phyloP scores from a whole-genome alignment of 139 green algal genomes.

The Chlorella sp. region DNA sequence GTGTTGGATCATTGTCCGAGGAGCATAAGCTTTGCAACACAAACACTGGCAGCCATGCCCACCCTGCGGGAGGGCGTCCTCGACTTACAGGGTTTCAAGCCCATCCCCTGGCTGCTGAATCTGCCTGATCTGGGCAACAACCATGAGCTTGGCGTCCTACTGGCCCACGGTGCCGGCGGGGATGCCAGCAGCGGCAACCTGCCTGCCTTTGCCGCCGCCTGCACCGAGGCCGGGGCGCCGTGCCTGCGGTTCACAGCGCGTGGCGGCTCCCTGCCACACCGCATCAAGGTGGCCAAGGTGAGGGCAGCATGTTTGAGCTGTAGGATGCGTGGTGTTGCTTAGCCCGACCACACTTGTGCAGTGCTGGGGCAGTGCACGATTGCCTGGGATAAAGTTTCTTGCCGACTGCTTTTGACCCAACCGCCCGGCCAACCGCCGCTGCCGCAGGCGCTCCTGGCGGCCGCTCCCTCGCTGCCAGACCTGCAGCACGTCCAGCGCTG shows the following conservation, averaged over 20 bases:
- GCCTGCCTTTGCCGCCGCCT: constrained; percentile 5
- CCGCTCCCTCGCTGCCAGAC: neutral
- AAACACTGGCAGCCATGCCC: too few species aligned
- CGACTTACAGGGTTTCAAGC: neutral
- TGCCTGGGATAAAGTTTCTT: too few species aligned
- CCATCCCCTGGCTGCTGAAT: neutral
- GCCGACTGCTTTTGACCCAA: too few species aligned
- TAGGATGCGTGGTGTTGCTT: too few species aligned
- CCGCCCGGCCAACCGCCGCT: too few species aligned
- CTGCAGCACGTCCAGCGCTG: neutral
- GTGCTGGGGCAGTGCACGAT: too few species aligned
- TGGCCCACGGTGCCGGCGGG: constrained; percentile 56
- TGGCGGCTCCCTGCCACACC: constrained; percentile 29
- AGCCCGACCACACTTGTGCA: too few species aligned
- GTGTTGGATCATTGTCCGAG: too few species aligned
- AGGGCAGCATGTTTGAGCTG: neutral
- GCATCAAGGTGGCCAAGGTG: constrained; percentile 32
- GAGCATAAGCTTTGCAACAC: too few species aligned
- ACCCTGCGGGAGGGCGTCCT: too few species aligned
- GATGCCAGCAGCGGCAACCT: constrained; percentile 43
- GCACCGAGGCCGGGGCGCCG: constrained; percentile 21
- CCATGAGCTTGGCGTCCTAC: constrained; percentile 15
- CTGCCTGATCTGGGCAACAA: too few species aligned
- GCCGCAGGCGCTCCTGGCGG: too few species aligned
- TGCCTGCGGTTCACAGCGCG: constrained; percentile 50